phyloP scores from a whole-genome alignment of 371 early-diverging fungal genomes.

The Rhizopus sp. region DNA sequence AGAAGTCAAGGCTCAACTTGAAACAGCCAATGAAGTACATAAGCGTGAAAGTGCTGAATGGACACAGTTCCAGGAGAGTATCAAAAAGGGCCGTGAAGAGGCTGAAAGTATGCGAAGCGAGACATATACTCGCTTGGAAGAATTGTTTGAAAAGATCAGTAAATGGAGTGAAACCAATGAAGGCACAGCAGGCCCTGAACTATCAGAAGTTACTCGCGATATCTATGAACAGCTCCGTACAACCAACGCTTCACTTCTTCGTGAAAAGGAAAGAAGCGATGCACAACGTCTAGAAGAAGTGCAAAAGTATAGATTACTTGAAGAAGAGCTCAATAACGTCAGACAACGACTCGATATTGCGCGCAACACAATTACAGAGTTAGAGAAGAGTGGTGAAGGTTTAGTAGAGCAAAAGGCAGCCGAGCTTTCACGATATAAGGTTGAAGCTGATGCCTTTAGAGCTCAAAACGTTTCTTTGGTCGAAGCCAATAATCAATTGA shows the following conservation, averaged over 20 bases:
- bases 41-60: slow-evolving; percentile 1
- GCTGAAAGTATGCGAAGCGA: neutral
- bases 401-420: neutral
- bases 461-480: slow-evolving; percentile 8
- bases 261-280: slow-evolving; percentile 15
- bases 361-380: slow-evolving; percentile 1
- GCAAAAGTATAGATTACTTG: slow-evolving; percentile 1
- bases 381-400: slow-evolving; percentile 7
- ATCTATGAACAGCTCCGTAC: slow-evolving; percentile 9
- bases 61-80: slow-evolving; percentile 3
- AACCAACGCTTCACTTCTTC: slow-evolving; percentile 5
- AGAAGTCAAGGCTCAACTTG: slow-evolving; percentile 6
- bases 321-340: slow-evolving; percentile 1
- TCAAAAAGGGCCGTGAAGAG: slow-evolving; percentile 4
- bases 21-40: neutral
- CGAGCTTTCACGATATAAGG: neutral
- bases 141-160: neutral
- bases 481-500: slow-evolving; percentile 1
- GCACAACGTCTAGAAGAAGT: slow-evolving; percentile 8
- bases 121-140: neutral
- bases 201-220: neutral
- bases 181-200: neutral
- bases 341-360: neutral
- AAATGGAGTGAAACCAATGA: neutral
- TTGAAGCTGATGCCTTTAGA: slow-evolving; percentile 15